Evolutionary conservation across 495 filamentous ascomycete species (phyloP).

Genomic region (Parathielavia appendiculata): DNA sequence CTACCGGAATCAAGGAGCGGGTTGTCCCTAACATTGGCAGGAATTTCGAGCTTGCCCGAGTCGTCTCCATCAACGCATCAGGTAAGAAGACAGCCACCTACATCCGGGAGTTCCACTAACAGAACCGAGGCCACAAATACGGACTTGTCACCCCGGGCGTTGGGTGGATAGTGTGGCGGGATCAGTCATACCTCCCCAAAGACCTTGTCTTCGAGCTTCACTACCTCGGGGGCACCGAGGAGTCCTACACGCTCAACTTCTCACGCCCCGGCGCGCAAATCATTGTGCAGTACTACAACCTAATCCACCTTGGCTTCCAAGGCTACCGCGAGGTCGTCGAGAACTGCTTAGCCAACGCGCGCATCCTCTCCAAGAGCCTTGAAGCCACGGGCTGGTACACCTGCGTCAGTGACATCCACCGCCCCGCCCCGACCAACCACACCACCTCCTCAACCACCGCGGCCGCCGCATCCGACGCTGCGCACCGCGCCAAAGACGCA

Average conservation of each 20-base stretch:
- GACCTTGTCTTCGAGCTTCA: conserved; percentile 69
- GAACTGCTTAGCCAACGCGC: conserved; percentile 64
- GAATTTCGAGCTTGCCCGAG: conserved; percentile 66
- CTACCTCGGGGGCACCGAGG: conserved; percentile 69
- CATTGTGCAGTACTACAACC: conserved; percentile 71
- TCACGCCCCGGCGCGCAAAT: conserved; percentile 67
- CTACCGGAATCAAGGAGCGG: neutral
- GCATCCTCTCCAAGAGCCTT: conserved; percentile 60
- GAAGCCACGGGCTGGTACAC: conserved; percentile 66
- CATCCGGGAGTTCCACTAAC: neutral
- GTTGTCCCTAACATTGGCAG: conserved; percentile 30
- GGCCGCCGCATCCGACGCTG: neutral
- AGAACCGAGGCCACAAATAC: conserved; percentile 57
- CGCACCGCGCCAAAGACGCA: conserved; percentile 17
- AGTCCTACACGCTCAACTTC: conserved; percentile 73
- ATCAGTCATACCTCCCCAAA: conserved; percentile 61
- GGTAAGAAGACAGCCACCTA: conserved; percentile 22
- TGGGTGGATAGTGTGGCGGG: conserved; percentile 73
- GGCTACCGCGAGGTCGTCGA: conserved; percentile 66
- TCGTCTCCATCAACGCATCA: conserved; percentile 69
- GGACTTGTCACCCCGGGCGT: conserved; percentile 68
- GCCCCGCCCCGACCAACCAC: conserved; percentile 34
- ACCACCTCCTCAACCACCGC: conserved; percentile 14
- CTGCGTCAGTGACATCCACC: conserved; percentile 67
- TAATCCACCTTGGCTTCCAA: conserved; percentile 64